A percentile compares a stretch with the other conserved stretches of the same genome.
phyloP scores from a whole-genome alignment of 2,329 filamentous ascomycete species.

The Colletotrichum sojae region DNA sequence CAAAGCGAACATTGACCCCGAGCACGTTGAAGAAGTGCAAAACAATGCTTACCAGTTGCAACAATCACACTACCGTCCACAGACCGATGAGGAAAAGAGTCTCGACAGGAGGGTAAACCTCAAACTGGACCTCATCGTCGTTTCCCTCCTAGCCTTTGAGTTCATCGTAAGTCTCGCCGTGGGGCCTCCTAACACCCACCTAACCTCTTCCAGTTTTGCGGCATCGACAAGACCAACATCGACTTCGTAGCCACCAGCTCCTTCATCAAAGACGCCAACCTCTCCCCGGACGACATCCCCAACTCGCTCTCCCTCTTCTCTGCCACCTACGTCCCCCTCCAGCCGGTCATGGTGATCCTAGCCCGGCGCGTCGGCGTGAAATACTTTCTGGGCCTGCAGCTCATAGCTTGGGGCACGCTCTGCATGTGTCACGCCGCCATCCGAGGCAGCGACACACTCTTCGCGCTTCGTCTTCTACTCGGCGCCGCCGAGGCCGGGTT shows the following conservation, averaged over 20 bases:
- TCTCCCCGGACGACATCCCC: conserved; percentile 43
- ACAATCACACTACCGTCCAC: conserved; percentile 34
- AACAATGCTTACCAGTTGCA: background rate
- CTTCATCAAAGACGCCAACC: conserved; percentile 43
- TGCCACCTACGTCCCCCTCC: conserved; percentile 44
- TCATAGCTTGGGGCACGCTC: conserved; percentile 42
- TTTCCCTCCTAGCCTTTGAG: conserved; percentile 39
- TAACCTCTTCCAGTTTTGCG: conserved; percentile 39
- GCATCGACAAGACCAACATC: conserved; percentile 45
- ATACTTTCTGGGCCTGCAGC: conserved; percentile 38
- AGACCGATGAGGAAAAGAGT: conserved; percentile 34
- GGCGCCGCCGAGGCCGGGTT: conserved; percentile 43
- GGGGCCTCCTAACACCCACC: background rate
- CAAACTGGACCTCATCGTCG: conserved; percentile 41
- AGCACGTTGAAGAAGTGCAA: conserved; percentile 23
- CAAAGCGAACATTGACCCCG: conserved; percentile 21
- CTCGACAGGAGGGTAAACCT: conserved; percentile 41
- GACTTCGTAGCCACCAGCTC: conserved; percentile 44
- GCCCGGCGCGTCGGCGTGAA: conserved; percentile 43
- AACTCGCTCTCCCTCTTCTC: conserved; percentile 44
- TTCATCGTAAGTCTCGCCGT: conserved; percentile 38
- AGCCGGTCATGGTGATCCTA: conserved; percentile 44
- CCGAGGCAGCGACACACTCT: conserved; percentile 28
- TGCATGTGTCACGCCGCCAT: conserved; percentile 44
- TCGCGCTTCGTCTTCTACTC: conserved; percentile 43